These are phyloP conservation scores for Avena atlantica DNA, from an alignment of 176 grass and related monocot species.

Conservation along the genomic window DNA sequence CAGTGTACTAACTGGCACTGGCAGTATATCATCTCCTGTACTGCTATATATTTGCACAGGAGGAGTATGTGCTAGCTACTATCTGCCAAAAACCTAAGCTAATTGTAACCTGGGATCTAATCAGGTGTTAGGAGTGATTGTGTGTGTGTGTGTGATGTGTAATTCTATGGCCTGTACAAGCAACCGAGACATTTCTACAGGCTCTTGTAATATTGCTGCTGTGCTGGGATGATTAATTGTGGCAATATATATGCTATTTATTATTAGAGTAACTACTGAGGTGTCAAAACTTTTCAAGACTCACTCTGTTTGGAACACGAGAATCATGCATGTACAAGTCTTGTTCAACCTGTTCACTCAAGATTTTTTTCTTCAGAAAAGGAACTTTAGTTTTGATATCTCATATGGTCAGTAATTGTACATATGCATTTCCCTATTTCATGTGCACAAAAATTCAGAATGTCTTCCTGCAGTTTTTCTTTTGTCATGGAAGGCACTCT, in stretches of 20 bases:
- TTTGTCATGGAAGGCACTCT: not conserved
- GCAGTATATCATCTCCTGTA: conserved; percentile 13
- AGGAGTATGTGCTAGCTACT: conserved; percentile 29
- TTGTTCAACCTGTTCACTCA: too few relatives aligned
- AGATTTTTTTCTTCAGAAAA: too few relatives aligned
- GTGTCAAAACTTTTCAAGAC: not conserved
- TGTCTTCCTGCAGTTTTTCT: not conserved
- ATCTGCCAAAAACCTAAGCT: conserved; percentile 38
- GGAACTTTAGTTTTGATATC: not conserved
- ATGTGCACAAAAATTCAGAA: not conserved
- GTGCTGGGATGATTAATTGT: conserved; percentile 27
- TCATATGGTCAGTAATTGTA: not conserved
- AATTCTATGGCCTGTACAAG: conserved; percentile 34
- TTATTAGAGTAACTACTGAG: not conserved
- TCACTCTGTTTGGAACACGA: too few relatives aligned
- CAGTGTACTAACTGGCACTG: conserved; percentile 33
- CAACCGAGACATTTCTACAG: conserved; percentile 18
- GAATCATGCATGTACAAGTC: too few relatives aligned
- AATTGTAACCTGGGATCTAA: conserved; percentile 41
- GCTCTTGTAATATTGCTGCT: conserved; percentile 34
- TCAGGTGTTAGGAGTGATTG: conserved; percentile 40
- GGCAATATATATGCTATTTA: conserved; percentile 46
- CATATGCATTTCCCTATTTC: not conserved
- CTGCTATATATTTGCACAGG: conserved; percentile 17
- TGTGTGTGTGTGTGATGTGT: conserved; percentile 12